Conservation (phyloP, 768 basidiomycete species). For the Paxillus ammoniavirescens region DNA sequence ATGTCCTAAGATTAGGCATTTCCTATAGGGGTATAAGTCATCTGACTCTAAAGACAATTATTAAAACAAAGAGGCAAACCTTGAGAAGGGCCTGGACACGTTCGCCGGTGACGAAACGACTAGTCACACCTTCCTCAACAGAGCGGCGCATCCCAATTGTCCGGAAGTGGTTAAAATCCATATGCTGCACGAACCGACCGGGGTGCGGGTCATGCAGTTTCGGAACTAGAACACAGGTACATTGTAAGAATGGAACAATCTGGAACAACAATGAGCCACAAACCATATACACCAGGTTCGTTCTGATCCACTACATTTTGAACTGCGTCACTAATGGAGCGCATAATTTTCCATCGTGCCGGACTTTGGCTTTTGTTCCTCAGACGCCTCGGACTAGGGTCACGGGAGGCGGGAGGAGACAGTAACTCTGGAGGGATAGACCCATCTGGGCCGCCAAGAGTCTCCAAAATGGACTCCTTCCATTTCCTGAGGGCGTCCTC, state of each 20-base stretch:
- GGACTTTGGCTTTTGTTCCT: conserved; percentile 79
- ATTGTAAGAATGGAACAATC: conserved; percentile 6
- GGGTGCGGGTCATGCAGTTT: conserved; percentile 68
- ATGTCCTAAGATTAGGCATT: conserved; percentile 79
- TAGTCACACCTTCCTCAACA: conserved; percentile 83
- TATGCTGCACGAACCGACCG: conserved; percentile 77
- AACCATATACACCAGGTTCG: conserved; percentile 73
- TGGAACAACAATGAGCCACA: conserved; percentile 20
- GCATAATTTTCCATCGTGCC: conserved; percentile 79
- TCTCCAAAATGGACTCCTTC: conserved; percentile 59
- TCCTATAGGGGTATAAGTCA: conserved; percentile 49
- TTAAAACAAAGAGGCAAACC: conserved; percentile 38
- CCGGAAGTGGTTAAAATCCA: conserved; percentile 96
- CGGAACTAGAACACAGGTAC: conserved; percentile 47
- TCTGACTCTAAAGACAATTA: conserved; percentile 5
- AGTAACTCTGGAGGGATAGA: conserved; percentile 74
- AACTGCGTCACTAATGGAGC: conserved; percentile 75
- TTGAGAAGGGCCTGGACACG: conserved; percentile 77
- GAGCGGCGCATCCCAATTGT: conserved; percentile 95
- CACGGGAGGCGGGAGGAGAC: conserved; percentile 77
- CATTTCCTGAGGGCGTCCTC: conserved; percentile 47
- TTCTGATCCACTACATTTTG: conserved; percentile 63
- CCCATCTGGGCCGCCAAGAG: conserved; percentile 60
- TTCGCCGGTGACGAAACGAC: conserved; percentile 91
- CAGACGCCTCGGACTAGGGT: conserved; percentile 76